A percentile compares a stretch with the other conserved stretches of the same genome.
Evolutionary conservation across 2,329 filamentous ascomycete species (phyloP).

Genomic region (Diaporthe citri): DNA sequence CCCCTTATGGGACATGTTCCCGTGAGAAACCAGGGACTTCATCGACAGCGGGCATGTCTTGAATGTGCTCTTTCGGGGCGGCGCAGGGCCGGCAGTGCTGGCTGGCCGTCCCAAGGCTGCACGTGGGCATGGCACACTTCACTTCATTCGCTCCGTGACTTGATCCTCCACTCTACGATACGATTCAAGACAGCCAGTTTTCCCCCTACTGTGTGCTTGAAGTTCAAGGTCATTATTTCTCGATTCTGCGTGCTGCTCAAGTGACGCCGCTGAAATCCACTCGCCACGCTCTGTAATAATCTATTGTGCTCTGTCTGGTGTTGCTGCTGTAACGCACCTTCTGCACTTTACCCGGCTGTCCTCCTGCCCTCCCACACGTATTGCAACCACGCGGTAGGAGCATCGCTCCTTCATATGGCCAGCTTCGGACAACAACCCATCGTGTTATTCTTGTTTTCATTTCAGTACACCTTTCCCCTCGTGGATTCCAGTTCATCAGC

Average conservation of each 20-base stretch:
- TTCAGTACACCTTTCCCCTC: neutral
- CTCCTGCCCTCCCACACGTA: neutral
- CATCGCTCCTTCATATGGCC: neutral
- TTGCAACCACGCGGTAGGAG: too few relatives aligned
- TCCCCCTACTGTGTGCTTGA: neutral
- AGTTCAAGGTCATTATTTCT: neutral
- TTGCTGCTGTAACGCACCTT: neutral
- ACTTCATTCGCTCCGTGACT: neutral
- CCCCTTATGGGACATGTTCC: neutral
- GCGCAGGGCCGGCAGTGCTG: conserved; percentile 8
- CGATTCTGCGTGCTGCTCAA: neutral
- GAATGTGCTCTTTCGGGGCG: neutral
- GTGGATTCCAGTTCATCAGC: too few relatives aligned
- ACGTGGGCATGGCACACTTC: conserved; percentile 17
- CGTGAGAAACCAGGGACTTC: neutral
- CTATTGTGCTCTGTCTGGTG: neutral
- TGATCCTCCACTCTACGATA: neutral
- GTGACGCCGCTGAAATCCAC: neutral
- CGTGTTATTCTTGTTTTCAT: neutral
- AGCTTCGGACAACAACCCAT: neutral
- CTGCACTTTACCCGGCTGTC: neutral
- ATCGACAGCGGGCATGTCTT: neutral
- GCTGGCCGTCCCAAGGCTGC: neutral
- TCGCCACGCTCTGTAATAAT: neutral
- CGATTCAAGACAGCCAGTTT: neutral